A percentile compares a stretch with the other conserved stretches of the same genome.
These are phyloP conservation scores for Pleurotus giganteus DNA, from an alignment of 768 basidiomycete genomes.

Conservation along the genomic window DNA sequence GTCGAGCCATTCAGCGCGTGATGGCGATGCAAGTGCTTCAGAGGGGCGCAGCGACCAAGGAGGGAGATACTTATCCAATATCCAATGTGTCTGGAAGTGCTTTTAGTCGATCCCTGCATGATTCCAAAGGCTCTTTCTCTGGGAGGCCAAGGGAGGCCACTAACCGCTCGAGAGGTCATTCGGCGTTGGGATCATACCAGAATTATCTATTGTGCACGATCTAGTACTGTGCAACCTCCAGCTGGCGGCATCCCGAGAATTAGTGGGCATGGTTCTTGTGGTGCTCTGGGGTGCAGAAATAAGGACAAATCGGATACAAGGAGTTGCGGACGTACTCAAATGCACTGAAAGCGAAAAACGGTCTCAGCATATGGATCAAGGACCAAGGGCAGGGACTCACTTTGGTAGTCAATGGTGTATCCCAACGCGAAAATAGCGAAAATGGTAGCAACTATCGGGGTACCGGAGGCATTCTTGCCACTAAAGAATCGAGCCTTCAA, in stretches of 20 bases:
- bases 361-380: conserved; percentile 7
- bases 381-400: conserved; percentile 52
- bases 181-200: too few relatives aligned
- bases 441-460: conserved; percentile 63
- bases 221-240: neutral
- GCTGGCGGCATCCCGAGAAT: neutral
- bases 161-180: too few relatives aligned
- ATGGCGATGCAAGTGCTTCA: too few relatives aligned
- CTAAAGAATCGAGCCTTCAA: conserved; percentile 79
- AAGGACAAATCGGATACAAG: conserved; percentile 16
- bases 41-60: too few relatives aligned
- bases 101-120: too few relatives aligned
- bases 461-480: conserved; percentile 81
- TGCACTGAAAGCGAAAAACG: conserved; percentile 57
- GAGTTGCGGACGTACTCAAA: conserved; percentile 57
- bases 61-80: too few relatives aligned
- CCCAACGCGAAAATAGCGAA: conserved; percentile 67
- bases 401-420: conserved; percentile 88
- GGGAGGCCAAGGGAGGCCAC: too few relatives aligned
- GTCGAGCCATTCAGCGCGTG: too few relatives aligned
- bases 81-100: too few relatives aligned
- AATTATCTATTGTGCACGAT: neutral
- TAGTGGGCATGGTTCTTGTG: conserved; percentile 92
- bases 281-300: conserved; percentile 54
- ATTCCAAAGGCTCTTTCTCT: too few relatives aligned